Percentiles rank a stretch among this genome's conserved stretches.
Conservation (phyloP, 208 protist genomes). For the Giardia duodenalis region DNA sequence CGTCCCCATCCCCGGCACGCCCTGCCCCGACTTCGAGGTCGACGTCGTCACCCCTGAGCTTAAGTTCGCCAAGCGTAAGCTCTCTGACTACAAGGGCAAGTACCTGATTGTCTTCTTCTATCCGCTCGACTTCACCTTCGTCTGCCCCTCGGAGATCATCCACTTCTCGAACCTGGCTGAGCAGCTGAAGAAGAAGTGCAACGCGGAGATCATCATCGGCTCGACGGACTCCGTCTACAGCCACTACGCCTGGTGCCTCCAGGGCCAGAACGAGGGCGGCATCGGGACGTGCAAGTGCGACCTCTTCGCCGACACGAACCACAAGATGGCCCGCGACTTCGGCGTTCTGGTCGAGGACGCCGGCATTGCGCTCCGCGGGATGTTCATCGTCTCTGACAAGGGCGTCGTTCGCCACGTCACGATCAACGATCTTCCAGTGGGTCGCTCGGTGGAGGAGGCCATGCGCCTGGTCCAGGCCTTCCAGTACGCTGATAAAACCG, state of each 20-base stretch:
- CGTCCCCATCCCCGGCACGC: not conserved
- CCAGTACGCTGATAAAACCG: conserved; percentile 66
- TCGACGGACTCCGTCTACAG: conserved; percentile 52
- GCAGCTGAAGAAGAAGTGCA: not conserved
- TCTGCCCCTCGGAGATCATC: conserved; percentile 44
- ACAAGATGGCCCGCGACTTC: conserved; percentile 67
- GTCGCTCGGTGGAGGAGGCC: conserved; percentile 72
- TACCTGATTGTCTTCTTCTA: conserved; percentile 36
- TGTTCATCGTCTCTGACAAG: conserved; percentile 35
- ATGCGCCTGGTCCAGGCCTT: conserved; percentile 78
- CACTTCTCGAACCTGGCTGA: not conserved
- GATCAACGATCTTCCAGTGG: conserved; percentile 79
- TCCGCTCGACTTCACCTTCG: conserved; percentile 40
- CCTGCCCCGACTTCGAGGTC: conserved; percentile 15
- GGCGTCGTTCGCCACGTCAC: conserved; percentile 43
- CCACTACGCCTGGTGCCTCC: conserved; percentile 80
- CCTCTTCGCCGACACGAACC: conserved; percentile 75
- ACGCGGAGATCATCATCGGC: conserved; percentile 26
- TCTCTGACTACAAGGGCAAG: conserved; percentile 34
- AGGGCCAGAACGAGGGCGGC: conserved; percentile 78
- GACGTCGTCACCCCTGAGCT: conserved; percentile 1
- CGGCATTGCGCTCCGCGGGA: conserved; percentile 32
- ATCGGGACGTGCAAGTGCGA: conserved; percentile 78
- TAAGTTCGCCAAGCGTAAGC: not conserved
- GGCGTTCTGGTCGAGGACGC: conserved; percentile 66